Evolutionary conservation across 2,329 filamentous ascomycete genomes (phyloP), one percentile per base, ranked within the genome.

Genomic region (Dothideomycetes sp.): DNA sequence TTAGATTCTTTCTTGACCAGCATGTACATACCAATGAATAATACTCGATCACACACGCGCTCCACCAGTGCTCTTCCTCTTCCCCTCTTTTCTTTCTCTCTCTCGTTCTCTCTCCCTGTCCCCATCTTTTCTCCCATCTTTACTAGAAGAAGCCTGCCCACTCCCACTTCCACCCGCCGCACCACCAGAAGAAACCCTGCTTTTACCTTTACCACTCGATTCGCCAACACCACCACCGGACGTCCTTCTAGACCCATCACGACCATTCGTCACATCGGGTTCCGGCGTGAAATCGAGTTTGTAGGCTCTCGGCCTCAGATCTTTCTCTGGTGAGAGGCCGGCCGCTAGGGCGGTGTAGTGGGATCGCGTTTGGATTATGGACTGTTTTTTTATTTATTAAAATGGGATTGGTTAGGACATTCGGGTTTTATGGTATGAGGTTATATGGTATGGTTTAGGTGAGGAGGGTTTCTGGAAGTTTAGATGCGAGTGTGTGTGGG

Each of bases 241-340:
- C n/a, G n/a, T n/a, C n/a, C n/a, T n/a, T n/a, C n/a, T n/a, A n/a
- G n/a, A n/a, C n/a, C n/a, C n/a, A n/a, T n/a, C n/a, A n/a, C n/a
- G n/a, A n/a, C n/a, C n/a, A n/a, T n/a, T n/a, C n/a, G n/a, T n/a
- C n/a, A n/a, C n/a, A n/a, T n/a, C n/a, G n/a, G n/a, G n/a, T n/a
- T n/a, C n/a, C n/a, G n/a, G n/a, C n/a, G n/a, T 40, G 20, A 32
- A n/a, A 20, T 40, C 37, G 28, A 40, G 25, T 10, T 22, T 20
- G 20, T 33, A 32, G 29, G 32, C 37, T 15, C n/a, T n/a, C n/a
- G 33, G 33, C 2, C 29, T 24, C 22, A 40, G n/a, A 6, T 13
- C 17, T n/a, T 40, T 29, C 12, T 40, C 37, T 13, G 13, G 20
- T 3, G n/a, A n/a, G n/a, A 40, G 4, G n/a, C 37, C 37, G 5